A percentile compares a stretch with the other conserved stretches of the same genome.
Conservation (phyloP, 805 yeast genomes). For the Yarrowia sp. region DNA sequence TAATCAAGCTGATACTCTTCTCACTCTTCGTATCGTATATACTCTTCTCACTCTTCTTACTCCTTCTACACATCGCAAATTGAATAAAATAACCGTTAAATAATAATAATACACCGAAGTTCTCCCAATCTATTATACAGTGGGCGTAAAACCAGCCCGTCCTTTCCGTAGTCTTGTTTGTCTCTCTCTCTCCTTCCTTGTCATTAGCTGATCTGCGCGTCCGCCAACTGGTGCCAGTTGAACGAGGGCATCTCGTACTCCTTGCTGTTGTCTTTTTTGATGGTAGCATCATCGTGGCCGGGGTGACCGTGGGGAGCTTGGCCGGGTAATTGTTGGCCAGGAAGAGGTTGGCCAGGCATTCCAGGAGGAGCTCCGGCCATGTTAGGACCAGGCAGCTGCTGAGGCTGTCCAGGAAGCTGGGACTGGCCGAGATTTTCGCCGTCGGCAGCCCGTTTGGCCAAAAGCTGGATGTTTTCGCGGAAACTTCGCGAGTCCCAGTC, state of each 20-base stretch:
- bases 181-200: not conserved
- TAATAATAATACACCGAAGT: constrained; percentile 25
- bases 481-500: constrained; percentile 52
- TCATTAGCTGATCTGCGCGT: constrained; percentile 23
- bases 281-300: constrained; percentile 2
- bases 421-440: constrained; percentile 29
- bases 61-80: not conserved
- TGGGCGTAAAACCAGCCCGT: constrained; percentile 2
- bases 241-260: constrained; percentile 36
- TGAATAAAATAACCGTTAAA: not conserved
- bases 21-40: no score
- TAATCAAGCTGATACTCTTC: no score
- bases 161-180: not conserved
- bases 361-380: not conserved
- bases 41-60: no score
- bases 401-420: constrained; percentile 7
- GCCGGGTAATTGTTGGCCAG: constrained; percentile 3
- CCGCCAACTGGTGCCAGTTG: constrained; percentile 38
- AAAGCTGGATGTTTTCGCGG: constrained; percentile 39
- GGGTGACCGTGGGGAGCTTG: constrained; percentile 13
- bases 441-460: constrained; percentile 32
- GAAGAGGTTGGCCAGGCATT: not conserved
- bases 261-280: constrained; percentile 36
- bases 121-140: constrained; percentile 14
- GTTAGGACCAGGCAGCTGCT: not conserved